Evolutionary conservation across 2,329 filamentous ascomycete genomes (phyloP), one percentile per base, ranked within the genome.

Genomic region (Penicillium sp.): DNA sequence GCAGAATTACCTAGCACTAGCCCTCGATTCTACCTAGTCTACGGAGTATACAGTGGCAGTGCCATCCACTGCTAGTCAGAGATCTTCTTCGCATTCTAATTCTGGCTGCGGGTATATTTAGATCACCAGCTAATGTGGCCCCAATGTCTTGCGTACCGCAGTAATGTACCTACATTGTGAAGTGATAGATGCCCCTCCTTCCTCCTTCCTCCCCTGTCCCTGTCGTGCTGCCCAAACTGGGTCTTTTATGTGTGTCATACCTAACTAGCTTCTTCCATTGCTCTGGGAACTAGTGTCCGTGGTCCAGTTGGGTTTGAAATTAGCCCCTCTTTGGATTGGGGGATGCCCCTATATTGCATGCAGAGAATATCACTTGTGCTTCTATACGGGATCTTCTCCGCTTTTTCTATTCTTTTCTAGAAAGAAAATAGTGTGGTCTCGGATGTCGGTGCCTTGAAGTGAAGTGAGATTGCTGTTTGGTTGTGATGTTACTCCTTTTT

Each of bases 321-420:
- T 40, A 33, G 22, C 33, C 40, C 53, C 47, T 38, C 16, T 44
- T n/a, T 17, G 14, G n/a, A 31, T 25, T 37, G 3, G 16, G 25
- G 38, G 12, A 26, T 44, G 26, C 53, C 53, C 46, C 46, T 53
- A 53, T 50, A n/a, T 33, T 42, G 22, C 14, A 25, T 42, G 36
- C 22, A 36, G 16, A 49, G 28, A 12, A 30, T 48, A 36, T 30
- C 22, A 19, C 17, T 26, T 31, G 16, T 49, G 14, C 22, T 35
- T 41, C 44, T 49, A 49, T 49, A 30, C 37, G 10, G 44, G 30
- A 28, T 28, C 36, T 16, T 42, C 51, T 35, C 44, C 51, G 51
- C 36, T 48, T 43, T 26, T 53, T 53, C 51, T 28, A 49, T 42
- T 16, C n/a, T 25, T 36, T 53, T 53, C 51, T 49, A 11, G 51